Evolutionary conservation across 1,284 basidiomycete genomes (phyloP), one percentile per base, ranked within the genome.

Genomic region (Cryptococcus sp.): DNA sequence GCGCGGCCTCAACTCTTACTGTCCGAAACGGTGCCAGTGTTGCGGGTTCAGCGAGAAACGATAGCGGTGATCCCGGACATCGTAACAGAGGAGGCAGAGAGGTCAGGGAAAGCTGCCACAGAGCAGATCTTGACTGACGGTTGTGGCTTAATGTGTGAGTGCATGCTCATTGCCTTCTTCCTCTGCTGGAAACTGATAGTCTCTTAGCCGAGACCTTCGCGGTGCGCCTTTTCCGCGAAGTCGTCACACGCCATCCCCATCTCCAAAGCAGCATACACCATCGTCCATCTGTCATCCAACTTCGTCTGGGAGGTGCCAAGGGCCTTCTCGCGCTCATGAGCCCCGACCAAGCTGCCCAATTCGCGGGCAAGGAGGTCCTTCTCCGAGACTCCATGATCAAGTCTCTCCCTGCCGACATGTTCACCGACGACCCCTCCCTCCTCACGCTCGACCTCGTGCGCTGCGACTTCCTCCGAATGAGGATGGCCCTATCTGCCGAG

Each of bases 381-480:
- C 60, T 75, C 1, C 65, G 72, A 2, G 60, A 65, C 12, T 72
- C 70, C 0, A 72, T 73, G 71, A 55, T 73, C 50, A 75, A 75
- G 53, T 63, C 70, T 2, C 37, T 60, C 11, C 54, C 67, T 0
- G 47, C 54, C 0, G 20, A 50, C 4, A 28, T 21, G 9, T 62
- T 50, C 55, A 18, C 46, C 16, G 4, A 52, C 23, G 71, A 73
- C 39, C 63, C 60, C 1, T 68, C 71, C 0, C 56, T 71, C 0
- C 51, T 60, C 7, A 66, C 56, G 4, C 44, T 73, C 15, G 71
- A 74, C 50, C 52, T 74, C 0, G 56, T 72, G 21, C 46, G 62
- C 1, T 60, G 42, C 46, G 67, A 65, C n/a, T 50, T 49, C 16
- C 55, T 74, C 4, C 61, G 59, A 24, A 53, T 70, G 37, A 63